Conservation (phyloP, 2,329 filamentous ascomycete genomes). For the Botrytis deweyae region DNA sequence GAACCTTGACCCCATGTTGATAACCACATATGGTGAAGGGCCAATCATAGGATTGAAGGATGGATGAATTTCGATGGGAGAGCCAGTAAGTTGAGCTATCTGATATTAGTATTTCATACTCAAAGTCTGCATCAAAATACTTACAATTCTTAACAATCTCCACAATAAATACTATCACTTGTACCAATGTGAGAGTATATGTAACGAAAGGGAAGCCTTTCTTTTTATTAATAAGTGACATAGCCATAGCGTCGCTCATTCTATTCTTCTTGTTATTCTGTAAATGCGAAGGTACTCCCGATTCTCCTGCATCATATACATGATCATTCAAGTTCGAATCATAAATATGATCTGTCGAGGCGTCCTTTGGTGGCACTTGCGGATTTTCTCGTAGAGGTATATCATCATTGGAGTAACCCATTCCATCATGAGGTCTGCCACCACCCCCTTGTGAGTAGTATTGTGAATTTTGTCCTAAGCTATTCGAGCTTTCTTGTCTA, state of each 20-base stretch:
- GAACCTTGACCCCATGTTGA: slow-evolving; percentile 95
- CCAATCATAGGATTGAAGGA: slow-evolving; percentile 97
- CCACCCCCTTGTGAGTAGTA: slow-evolving; percentile 53
- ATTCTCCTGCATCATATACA: slow-evolving; percentile 56
- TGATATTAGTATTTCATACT: slow-evolving; percentile 22
- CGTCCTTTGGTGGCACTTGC: slow-evolving; percentile 35
- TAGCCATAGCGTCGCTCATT: slow-evolving; percentile 56
- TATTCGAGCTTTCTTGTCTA: slow-evolving; percentile 38
- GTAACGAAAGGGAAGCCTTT: slow-evolving; percentile 70
- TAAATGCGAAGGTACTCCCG: slow-evolving; percentile 29
- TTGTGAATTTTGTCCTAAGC: slow-evolving; percentile 53
- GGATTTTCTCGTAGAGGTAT: slow-evolving; percentile 57
- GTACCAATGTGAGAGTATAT: slow-evolving; percentile 73
- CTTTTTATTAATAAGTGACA: slow-evolving; percentile 43
- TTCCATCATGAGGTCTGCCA: slow-evolving; percentile 42
- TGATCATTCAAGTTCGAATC: slow-evolving; percentile 52
- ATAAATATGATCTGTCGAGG: slow-evolving; percentile 16
- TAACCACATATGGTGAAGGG: slow-evolving; percentile 82
- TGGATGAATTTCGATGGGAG: slow-evolving; percentile 58
- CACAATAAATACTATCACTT: slow-evolving; percentile 83
- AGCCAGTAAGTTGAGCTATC: slow-evolving; percentile 71
- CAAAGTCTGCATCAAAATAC: slow-evolving; percentile 35
- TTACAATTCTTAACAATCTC: slow-evolving; percentile 83
- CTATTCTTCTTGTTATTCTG: slow-evolving; percentile 42
- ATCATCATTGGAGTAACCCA: slow-evolving; percentile 46